Conservation (phyloP, 805 yeast genomes). For the Suhomyces sp. region DNA sequence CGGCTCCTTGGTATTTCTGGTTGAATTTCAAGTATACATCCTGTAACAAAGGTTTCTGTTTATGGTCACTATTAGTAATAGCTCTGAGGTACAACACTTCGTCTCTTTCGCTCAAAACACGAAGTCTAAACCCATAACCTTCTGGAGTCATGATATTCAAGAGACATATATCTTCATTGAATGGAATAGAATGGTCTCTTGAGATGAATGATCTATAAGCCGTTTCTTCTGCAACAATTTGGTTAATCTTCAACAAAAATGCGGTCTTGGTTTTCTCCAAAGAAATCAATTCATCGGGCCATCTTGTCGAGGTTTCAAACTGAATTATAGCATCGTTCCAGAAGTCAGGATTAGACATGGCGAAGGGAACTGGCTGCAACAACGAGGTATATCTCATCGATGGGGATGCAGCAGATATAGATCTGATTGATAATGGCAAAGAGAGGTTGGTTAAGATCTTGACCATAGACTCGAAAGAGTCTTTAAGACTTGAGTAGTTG, state of each 20-base stretch:
- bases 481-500: conserved; percentile 29
- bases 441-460: conserved; percentile 46
- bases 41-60: conserved; percentile 59
- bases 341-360: conserved; percentile 69
- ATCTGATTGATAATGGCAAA: conserved; percentile 68
- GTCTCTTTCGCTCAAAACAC: conserved; percentile 82
- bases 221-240: conserved; percentile 44
- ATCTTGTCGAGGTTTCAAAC: conserved; percentile 83
- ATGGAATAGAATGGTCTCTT: conserved; percentile 65
- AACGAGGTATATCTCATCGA: conserved; percentile 73
- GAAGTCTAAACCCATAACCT: conserved; percentile 80
- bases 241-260: conserved; percentile 66
- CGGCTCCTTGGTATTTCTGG: conserved; percentile 61
- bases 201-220: conserved; percentile 59
- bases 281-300: conserved; percentile 92
- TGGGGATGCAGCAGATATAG: conserved; percentile 72
- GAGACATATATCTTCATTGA: conserved; percentile 54
- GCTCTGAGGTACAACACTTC: conserved; percentile 71
- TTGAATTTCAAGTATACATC: conserved; percentile 62
- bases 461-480: conserved; percentile 49
- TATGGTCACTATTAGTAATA: conserved; percentile 55
- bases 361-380: conserved; percentile 79
- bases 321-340: conserved; percentile 79
- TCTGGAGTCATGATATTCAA: conserved; percentile 77
- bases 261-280: conserved; percentile 90